Conservation (phyloP, 2,329 filamentous ascomycete species). For the Aspergillus udagawae region DNA sequence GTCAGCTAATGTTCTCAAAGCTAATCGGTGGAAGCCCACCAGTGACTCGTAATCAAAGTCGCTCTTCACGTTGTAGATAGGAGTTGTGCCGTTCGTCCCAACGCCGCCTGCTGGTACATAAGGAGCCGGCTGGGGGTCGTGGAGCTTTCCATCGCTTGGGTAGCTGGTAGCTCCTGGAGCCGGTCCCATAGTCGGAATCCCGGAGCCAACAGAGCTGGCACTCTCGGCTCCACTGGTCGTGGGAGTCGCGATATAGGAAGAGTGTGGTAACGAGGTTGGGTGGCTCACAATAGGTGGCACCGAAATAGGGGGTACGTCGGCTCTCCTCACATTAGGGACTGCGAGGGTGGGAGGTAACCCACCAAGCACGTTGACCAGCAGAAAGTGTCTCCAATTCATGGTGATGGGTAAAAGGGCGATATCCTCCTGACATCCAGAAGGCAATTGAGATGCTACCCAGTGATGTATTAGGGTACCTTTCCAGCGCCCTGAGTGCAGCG, state of each 20-base stretch:
- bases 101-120: constrained; percentile 69
- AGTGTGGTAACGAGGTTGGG: constrained; percentile 59
- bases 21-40: constrained; percentile 21
- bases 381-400: constrained; percentile 14
- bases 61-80: constrained; percentile 71
- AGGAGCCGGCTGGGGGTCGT: constrained; percentile 64
- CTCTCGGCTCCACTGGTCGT: constrained; percentile 67
- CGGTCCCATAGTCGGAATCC: constrained; percentile 56
- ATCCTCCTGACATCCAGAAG: neutral
- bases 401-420: neutral
- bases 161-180: constrained; percentile 64
- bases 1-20: constrained; percentile 2
- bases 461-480: neutral
- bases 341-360: constrained; percentile 16
- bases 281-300: constrained; percentile 46
- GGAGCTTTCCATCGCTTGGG: constrained; percentile 65
- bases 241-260: constrained; percentile 61
- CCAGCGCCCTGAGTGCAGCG: neutral
- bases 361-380: constrained; percentile 14
- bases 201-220: constrained; percentile 48
- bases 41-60: constrained; percentile 83
- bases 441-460: neutral
- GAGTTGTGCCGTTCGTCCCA: constrained; percentile 72
- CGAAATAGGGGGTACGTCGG: neutral
- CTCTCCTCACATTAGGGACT: constrained; percentile 7